Percentiles rank a stretch among this genome's conserved stretches.
These are phyloP conservation scores for Babesia caballi DNA, from an alignment of 169 alveolate species.

Conservation along the genomic window DNA sequence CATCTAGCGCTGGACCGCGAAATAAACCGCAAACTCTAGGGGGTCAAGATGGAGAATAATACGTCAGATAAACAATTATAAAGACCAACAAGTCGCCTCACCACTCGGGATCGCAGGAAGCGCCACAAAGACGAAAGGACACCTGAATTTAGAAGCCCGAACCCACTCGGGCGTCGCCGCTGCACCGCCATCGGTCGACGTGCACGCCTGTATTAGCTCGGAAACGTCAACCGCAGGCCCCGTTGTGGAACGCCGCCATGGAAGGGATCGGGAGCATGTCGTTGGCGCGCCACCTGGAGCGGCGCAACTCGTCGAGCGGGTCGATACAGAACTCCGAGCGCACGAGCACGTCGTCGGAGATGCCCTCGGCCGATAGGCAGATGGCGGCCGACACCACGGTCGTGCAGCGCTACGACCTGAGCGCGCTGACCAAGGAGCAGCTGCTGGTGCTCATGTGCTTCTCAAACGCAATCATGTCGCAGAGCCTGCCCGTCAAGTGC, in stretches of 20 bases:
- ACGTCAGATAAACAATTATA: not conserved
- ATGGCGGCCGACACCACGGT: not conserved
- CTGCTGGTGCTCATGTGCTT: constrained; percentile 46
- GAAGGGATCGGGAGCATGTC: not conserved
- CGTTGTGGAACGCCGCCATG: too few species aligned
- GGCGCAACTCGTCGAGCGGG: not conserved
- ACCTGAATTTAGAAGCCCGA: too few species aligned
- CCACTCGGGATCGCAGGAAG: not conserved
- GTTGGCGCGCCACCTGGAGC: not conserved
- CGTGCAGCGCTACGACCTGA: constrained; percentile 28
- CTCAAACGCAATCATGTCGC: constrained; percentile 43
- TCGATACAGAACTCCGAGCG: constrained; percentile 1
- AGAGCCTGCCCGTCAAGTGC: constrained; percentile 56
- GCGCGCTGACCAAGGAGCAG: constrained; percentile 44
- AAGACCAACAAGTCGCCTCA: not conserved
- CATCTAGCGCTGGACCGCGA: too few species aligned
- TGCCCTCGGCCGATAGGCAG: not conserved
- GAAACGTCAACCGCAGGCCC: too few species aligned
- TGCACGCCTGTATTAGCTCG: too few species aligned
- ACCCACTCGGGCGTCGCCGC: too few species aligned
- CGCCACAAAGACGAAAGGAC: too few species aligned
- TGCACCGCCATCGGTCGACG: too few species aligned
- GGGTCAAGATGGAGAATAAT: not conserved
- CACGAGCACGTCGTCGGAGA: not conserved
- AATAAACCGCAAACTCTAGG: too few species aligned